Evolutionary conservation across 176 grass and related monocot genomes (phyloP), one percentile per base, ranked within the genome.

Genomic region (Ensete ventricosum): DNA sequence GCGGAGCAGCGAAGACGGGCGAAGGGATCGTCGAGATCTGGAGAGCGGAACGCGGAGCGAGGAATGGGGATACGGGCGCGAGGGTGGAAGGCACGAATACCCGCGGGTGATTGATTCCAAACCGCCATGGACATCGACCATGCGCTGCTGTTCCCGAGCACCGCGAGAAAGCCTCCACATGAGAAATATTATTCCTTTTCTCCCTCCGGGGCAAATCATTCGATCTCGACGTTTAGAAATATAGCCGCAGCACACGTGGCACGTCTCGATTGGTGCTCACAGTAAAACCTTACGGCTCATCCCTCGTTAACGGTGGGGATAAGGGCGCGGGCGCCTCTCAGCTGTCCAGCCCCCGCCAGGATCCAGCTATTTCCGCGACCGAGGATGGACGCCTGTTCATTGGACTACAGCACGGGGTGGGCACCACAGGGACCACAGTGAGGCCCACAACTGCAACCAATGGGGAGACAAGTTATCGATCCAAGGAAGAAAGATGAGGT

Each of bases 91-190:
- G 34, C 52, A 52, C 51, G 17, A 21, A 11, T 50, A 70, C 67
- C 67, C 34, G 34, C 34, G 4, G 34, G 4, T 6, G 34, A 43
- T 43, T 43, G 34, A 43, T 43, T 43, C 34, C 34, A 43, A 43
- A 43, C 34, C 67, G 67, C 67, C 67, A 70, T 70, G 43, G 17
- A 51, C 48, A 9, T 50, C 34, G 67, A 12, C 2, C 43, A 14
- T 70, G 16, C 43, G 67, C 67, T 70, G 67, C 67, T 70, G 67
- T 70, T 48, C 9, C 16, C 48, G 67, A 70, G 51, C 48, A 70
- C 20, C 20, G 8, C 19, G 9, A 43, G 34, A 43, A 43, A 43
- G 34, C 4, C 34, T 6, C 34, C 34, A 43, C 34, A 6, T 43
- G 34, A 43, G 34, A 43, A 43, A 43, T 6, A 43, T 43, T 43